phyloP scores from a whole-genome alignment of 306 rosid species.

The Glycine tomentella region DNA sequence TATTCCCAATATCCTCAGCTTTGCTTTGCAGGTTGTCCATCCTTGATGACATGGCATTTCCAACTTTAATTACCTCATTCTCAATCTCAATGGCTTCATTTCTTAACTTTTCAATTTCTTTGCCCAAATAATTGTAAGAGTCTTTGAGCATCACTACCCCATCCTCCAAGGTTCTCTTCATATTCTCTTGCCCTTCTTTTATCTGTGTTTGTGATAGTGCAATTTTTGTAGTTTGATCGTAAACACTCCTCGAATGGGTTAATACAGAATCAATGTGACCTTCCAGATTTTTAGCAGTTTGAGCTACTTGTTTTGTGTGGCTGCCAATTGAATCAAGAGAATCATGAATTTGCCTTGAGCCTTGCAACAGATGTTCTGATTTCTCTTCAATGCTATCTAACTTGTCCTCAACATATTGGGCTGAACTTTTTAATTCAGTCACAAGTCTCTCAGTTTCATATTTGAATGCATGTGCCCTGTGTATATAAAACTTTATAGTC shows the following conservation, averaged over 20 bases:
- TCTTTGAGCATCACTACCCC: slow-evolving; percentile 68
- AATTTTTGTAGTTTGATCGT: slow-evolving; percentile 69
- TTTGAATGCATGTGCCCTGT: slow-evolving; percentile 72
- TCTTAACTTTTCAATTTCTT: slow-evolving; percentile 65
- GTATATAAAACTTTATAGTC: slow-evolving; percentile 3
- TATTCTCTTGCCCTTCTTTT: slow-evolving; percentile 68
- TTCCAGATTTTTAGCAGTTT: slow-evolving; percentile 57
- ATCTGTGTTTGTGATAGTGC: slow-evolving; percentile 64
- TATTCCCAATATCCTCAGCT: slow-evolving; percentile 75
- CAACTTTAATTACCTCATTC: too few relatives aligned
- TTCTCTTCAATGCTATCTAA: slow-evolving; percentile 66
- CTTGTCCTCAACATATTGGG: slow-evolving; percentile 72
- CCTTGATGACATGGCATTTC: slow-evolving; percentile 55
- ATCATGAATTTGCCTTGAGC: slow-evolving; percentile 54
- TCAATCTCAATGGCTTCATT: not conserved
- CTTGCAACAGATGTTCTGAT: slow-evolving; percentile 59
- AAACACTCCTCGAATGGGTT: slow-evolving; percentile 63
- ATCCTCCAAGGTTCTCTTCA: slow-evolving; percentile 63
- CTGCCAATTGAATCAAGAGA: slow-evolving; percentile 62
- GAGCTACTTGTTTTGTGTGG: slow-evolving; percentile 59
- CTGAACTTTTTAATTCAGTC: slow-evolving; percentile 72
- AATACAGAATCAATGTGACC: slow-evolving; percentile 61
- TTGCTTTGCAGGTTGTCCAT: slow-evolving; percentile 69
- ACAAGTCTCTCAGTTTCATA: slow-evolving; percentile 82
- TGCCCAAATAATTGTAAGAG: slow-evolving; percentile 64